Evolutionary conservation across 805 yeast genomes (phyloP).

Genomic region (Kazachstania martiniae): DNA sequence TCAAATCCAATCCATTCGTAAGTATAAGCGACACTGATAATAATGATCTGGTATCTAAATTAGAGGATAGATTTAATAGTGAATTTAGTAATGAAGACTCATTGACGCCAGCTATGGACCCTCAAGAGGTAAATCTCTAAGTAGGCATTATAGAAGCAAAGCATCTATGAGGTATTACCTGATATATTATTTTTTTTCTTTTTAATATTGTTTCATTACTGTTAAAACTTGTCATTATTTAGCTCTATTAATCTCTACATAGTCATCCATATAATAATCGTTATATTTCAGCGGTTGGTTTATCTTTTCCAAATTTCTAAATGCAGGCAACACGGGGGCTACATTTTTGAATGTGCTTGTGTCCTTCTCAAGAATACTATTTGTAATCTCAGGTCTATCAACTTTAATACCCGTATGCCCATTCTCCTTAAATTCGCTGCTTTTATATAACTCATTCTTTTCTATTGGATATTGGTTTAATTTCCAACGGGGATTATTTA

Average conservation of each 20-base stretch:
- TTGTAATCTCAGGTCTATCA: constrained; percentile 35
- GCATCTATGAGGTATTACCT: no score
- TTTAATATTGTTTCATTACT: neutral
- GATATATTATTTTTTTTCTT: no score
- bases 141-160: neutral
- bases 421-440: constrained; percentile 21
- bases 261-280: constrained; percentile 7
- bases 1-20: constrained; percentile 22
- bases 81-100: constrained; percentile 1
- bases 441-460: constrained; percentile 16
- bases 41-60: constrained; percentile 8
- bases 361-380: constrained; percentile 22
- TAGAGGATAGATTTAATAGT: constrained; percentile 11
- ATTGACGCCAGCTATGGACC: neutral
- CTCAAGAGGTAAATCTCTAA: neutral
- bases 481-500: constrained; percentile 22
- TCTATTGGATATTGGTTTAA: constrained; percentile 1
- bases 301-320: constrained; percentile 58
- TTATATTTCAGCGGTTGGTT: constrained; percentile 30
- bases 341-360: constrained; percentile 13
- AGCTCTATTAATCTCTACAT: constrained; percentile 1
- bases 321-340: constrained; percentile 38
- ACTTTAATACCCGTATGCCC: constrained; percentile 30
- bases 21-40: constrained; percentile 3
- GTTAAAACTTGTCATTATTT: neutral